These are phyloP conservation scores for Dactylonectria macrodidyma DNA, from an alignment of 2,329 filamentous ascomycete genomes.

Conservation along the genomic window DNA sequence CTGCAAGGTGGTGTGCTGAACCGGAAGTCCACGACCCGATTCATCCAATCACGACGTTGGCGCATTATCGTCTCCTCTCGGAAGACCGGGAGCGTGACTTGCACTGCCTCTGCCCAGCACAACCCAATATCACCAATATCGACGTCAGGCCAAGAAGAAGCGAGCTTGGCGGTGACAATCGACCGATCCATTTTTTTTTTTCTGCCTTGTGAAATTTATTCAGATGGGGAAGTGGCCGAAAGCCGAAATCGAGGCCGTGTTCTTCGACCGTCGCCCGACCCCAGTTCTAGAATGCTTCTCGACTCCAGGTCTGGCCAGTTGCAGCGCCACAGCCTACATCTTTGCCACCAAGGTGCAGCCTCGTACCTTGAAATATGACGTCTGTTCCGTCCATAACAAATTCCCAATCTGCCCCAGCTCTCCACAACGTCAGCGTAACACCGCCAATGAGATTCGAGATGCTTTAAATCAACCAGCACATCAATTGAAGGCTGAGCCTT, in stretches of 20 bases:
- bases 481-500: constrained; percentile 16
- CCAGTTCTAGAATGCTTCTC: constrained; percentile 25
- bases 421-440: not conserved
- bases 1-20: constrained; percentile 12
- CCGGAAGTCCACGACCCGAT: not conserved
- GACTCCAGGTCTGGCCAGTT: not conserved
- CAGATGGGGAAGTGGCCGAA: constrained; percentile 19
- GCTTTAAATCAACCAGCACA: not conserved
- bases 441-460: not conserved
- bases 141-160: constrained; percentile 2
- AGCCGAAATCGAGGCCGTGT: not conserved
- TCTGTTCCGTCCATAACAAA: not conserved
- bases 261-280: not conserved
- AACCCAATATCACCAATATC: constrained; percentile 15
- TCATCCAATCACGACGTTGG: constrained; percentile 3
- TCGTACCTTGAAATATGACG: constrained; percentile 9
- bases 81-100: constrained; percentile 25
- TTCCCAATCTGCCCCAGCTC: not conserved
- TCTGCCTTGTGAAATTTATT: not conserved
- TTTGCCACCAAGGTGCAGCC: constrained; percentile 7
- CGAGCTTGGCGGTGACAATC: constrained; percentile 12
- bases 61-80: not conserved
- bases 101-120: constrained; percentile 25
- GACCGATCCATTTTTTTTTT: not conserved
- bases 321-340: constrained; percentile 9